These are phyloP conservation scores for Hevea brasiliensis DNA, from an alignment of 345 rosid species.

Conservation along the genomic window DNA sequence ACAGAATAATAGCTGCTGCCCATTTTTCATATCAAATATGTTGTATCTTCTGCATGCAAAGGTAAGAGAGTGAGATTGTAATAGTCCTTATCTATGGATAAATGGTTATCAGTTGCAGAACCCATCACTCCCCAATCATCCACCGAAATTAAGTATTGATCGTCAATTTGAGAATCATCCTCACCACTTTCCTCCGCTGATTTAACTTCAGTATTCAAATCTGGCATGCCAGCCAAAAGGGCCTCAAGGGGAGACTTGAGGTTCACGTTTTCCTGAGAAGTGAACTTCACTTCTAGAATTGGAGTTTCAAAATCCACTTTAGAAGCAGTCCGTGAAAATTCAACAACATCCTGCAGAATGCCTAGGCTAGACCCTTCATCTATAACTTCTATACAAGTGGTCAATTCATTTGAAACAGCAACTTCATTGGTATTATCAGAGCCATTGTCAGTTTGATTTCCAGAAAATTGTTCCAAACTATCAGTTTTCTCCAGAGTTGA, in stretches of 20 bases:
- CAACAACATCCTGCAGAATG: constrained; percentile 39
- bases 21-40: constrained; percentile 38
- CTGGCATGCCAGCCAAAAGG: constrained; percentile 39
- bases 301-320: constrained; percentile 55
- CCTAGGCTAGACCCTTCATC: constrained; percentile 26
- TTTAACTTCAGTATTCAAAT: constrained; percentile 19
- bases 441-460: constrained; percentile 21
- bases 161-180: constrained; percentile 24
- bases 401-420: constrained; percentile 9
- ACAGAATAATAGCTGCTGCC: not conserved
- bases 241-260: constrained; percentile 45
- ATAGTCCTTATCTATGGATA: constrained; percentile 37
- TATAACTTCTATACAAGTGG: constrained; percentile 11
- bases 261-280: constrained; percentile 28
- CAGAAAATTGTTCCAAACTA: constrained; percentile 25
- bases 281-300: constrained; percentile 73
- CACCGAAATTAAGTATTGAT: constrained; percentile 46
- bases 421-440: constrained; percentile 18
- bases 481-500: constrained; percentile 27
- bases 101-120: constrained; percentile 33
- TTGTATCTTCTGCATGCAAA: constrained; percentile 28
- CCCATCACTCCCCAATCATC: constrained; percentile 38
- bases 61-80: constrained; percentile 28
- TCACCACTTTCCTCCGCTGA: constrained; percentile 21
- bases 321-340: constrained; percentile 36